Percentiles rank a stretch among this genome's conserved stretches.
phyloP scores from a whole-genome alignment of 2,329 filamentous ascomycete genomes.

The Venturiaceae sp. region DNA sequence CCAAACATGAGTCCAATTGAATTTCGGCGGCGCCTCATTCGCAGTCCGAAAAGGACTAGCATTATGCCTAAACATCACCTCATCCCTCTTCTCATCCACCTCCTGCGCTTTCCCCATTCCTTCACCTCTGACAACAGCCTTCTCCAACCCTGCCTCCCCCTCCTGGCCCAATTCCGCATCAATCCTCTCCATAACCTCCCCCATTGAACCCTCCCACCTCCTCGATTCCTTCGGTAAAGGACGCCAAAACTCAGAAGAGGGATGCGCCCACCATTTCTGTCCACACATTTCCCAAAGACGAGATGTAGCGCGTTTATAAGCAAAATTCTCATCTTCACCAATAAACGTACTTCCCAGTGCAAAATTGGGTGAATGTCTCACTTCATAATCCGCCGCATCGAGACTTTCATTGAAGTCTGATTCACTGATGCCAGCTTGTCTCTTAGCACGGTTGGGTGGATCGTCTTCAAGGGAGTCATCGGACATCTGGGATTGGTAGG shows the following conservation, averaged over 20 bases:
- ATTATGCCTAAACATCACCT: constrained; percentile 30
- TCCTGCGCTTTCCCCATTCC: constrained; percentile 14
- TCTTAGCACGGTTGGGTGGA: constrained; percentile 32
- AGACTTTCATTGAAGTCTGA: not conserved
- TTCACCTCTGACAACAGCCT: constrained; percentile 7
- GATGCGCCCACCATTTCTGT: constrained; percentile 57
- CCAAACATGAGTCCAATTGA: constrained; percentile 44
- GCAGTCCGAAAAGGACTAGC: constrained; percentile 36
- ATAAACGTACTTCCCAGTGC: constrained; percentile 59
- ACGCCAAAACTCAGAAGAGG: constrained; percentile 55
- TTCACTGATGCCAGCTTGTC: constrained; percentile 7
- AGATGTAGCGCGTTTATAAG: constrained; percentile 66
- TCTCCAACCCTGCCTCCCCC: not conserved
- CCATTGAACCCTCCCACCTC: constrained; percentile 50
- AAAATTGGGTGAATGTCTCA: constrained; percentile 33
- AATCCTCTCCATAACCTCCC: not conserved
- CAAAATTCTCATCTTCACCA: constrained; percentile 73
- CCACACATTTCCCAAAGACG: constrained; percentile 79
- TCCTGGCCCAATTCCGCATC: not conserved
- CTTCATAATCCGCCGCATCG: constrained; percentile 14
- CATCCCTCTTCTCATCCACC: constrained; percentile 19
- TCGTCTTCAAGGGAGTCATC: constrained; percentile 40
- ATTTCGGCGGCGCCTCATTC: constrained; percentile 37
- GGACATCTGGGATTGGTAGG: constrained; percentile 38
- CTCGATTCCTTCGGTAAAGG: constrained; percentile 54